phyloP scores from a whole-genome alignment of 257 asterid species.

The Penstemon barbatus region DNA sequence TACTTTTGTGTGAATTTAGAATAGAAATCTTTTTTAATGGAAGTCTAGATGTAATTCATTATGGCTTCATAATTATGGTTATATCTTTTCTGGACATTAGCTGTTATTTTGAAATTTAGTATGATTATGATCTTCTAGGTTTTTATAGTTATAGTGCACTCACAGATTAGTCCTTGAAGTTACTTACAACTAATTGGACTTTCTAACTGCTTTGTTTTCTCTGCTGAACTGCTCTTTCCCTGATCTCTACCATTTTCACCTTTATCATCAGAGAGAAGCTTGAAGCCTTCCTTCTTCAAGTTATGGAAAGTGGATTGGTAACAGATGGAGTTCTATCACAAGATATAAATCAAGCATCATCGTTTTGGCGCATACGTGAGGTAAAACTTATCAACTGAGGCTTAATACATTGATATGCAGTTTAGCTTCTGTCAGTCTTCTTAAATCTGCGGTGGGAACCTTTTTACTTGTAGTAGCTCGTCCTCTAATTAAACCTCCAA shows the following conservation, averaged over 20 bases:
- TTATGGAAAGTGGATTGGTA: conserved; percentile 79
- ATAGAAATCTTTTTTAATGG: conserved; percentile 3
- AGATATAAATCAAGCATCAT: conserved; percentile 91
- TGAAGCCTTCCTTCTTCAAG: conserved; percentile 78
- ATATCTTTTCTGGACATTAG: not conserved
- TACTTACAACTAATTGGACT: not conserved
- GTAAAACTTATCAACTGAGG: conserved; percentile 35
- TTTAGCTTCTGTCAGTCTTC: conserved; percentile 21
- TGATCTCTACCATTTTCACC: conserved; percentile 22
- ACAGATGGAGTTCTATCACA: conserved; percentile 95
- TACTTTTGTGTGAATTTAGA: not conserved
- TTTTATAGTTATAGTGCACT: not conserved
- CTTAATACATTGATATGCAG: conserved; percentile 20
- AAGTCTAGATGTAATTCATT: conserved; percentile 1
- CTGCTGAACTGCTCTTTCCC: conserved; percentile 23
- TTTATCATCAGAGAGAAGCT: conserved; percentile 75
- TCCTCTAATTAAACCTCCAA: not conserved
- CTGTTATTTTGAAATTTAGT: not conserved
- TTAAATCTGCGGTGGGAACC: not conserved
- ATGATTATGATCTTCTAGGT: not conserved
- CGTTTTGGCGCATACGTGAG: conserved; percentile 98
- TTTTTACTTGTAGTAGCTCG: conserved; percentile 8
- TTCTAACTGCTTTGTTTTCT: not conserved
- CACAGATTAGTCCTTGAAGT: too few relatives aligned
- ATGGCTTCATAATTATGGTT: not conserved